Conservation (phyloP, 1,284 basidiomycete species). For the Chalciporus piperatoides region DNA sequence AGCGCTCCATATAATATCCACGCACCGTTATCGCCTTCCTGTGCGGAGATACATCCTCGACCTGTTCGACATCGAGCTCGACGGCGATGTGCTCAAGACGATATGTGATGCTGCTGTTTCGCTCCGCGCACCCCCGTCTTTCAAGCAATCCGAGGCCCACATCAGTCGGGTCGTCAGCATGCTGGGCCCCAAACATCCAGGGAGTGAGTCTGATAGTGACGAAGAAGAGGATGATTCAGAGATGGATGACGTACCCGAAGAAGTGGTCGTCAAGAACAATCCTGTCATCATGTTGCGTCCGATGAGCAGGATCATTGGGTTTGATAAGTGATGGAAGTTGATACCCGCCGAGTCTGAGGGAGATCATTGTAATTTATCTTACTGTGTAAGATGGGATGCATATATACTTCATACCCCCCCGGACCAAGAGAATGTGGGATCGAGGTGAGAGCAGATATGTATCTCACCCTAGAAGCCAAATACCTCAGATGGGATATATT, state of each 20-base stretch:
- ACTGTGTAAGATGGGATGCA: constrained; percentile 7
- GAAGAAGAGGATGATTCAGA: constrained; percentile 54
- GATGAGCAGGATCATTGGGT: constrained; percentile 59
- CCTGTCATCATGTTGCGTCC: constrained; percentile 58
- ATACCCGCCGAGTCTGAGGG: neutral
- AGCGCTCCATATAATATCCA: constrained; percentile 81
- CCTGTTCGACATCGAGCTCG: constrained; percentile 81
- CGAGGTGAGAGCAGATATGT: too few species aligned
- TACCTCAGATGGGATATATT: too few species aligned
- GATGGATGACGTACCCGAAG: constrained; percentile 39
- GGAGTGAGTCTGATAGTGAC: constrained; percentile 56
- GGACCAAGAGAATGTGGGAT: neutral
- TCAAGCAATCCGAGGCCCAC: constrained; percentile 45
- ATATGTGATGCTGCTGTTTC: constrained; percentile 49
- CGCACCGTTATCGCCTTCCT: constrained; percentile 84
- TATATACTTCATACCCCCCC: constrained; percentile 6
- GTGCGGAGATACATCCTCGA: constrained; percentile 92
- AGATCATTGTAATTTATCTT: constrained; percentile 27
- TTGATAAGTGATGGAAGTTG: constrained; percentile 32
- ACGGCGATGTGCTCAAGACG: constrained; percentile 51
- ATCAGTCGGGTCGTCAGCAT: constrained; percentile 53
- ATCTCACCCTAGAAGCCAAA: too few species aligned
- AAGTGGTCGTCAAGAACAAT: constrained; percentile 38
- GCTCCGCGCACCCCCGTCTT: constrained; percentile 48
- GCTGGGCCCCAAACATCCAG: constrained; percentile 49